Percentiles rank a stretch among this genome's conserved stretches.
Evolutionary conservation across 2,329 filamentous ascomycete genomes (phyloP).

Genomic region (Gremmenia infestans): DNA sequence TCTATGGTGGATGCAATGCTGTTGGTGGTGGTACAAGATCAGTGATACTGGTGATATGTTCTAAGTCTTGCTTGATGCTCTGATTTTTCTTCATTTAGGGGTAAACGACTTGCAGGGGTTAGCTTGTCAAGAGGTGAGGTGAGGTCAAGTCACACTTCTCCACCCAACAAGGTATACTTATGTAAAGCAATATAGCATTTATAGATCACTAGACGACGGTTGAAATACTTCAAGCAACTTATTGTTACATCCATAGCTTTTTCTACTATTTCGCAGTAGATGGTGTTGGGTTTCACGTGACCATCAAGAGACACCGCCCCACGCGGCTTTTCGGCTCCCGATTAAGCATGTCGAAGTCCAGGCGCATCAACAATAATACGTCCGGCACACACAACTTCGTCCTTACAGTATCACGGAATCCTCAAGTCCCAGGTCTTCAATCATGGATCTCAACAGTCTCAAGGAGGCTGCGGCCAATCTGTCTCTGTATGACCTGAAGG

Average conservation of each 20-base stretch:
- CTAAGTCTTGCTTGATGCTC: constrained; percentile 3
- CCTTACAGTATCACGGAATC: constrained; percentile 1
- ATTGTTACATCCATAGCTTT: no score
- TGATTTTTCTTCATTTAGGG: constrained; percentile 13
- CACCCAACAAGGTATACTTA: no score
- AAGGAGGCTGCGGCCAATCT: constrained; percentile 69
- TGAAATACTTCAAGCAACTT: no score
- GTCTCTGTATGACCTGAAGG: constrained; percentile 70
- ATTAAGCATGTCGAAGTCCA: background rate
- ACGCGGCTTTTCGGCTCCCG: background rate
- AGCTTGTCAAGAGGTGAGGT: background rate
- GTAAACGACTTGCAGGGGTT: constrained; percentile 4
- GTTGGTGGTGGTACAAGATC: constrained; percentile 16
- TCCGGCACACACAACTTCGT: constrained; percentile 5
- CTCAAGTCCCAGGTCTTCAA: background rate
- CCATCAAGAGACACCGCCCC: no score
- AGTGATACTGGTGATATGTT: constrained; percentile 7
- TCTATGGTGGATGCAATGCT: constrained; percentile 5
- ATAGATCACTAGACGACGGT: no score
- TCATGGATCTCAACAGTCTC: constrained; percentile 64
- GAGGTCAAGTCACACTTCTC: background rate
- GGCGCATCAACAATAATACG: background rate
- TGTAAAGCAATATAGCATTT: no score
- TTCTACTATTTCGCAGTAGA: no score
- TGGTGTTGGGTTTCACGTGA: no score